These are phyloP conservation scores for Zoysia matrella DNA, from an alignment of 202 grass and related monocot genomes.

Conservation along the genomic window DNA sequence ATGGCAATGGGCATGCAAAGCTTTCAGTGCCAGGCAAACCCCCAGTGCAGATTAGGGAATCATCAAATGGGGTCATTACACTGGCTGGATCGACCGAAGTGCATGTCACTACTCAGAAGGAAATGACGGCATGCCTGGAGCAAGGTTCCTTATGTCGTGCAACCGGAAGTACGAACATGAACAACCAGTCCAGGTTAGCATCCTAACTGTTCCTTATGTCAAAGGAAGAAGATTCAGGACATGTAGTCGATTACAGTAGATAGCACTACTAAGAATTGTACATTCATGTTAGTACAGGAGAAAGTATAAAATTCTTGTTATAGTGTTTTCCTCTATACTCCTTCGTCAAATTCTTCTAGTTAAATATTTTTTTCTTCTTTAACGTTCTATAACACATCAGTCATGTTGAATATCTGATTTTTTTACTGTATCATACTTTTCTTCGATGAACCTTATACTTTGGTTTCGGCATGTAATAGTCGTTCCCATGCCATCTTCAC, in stretches of 20 bases:
- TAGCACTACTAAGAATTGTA: conserved; percentile 8
- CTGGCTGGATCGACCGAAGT: conserved; percentile 90
- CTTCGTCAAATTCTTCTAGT: background rate
- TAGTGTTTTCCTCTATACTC: background rate
- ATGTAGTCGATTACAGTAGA: background rate
- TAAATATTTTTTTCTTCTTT: conserved; percentile 6
- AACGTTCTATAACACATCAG: conserved; percentile 12
- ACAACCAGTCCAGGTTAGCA: conserved; percentile 94
- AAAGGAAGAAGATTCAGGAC: conserved; percentile 17
- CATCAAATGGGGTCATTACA: conserved; percentile 95
- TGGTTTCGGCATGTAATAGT: conserved; percentile 72
- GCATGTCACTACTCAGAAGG: conserved; percentile 84
- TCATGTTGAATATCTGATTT: conserved; percentile 30
- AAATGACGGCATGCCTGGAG: conserved; percentile 86
- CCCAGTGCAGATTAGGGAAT: conserved; percentile 97
- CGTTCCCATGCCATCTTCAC: conserved; percentile 99
- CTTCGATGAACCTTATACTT: conserved; percentile 46
- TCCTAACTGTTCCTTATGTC: conserved; percentile 6
- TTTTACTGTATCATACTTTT: conserved; percentile 34
- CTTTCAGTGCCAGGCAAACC: conserved; percentile 80
- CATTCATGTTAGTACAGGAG: conserved; percentile 2
- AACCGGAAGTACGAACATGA: conserved; percentile 99
- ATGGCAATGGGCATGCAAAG: conserved; percentile 72
- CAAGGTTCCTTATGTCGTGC: conserved; percentile 84
- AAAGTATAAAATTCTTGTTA: conserved; percentile 26